Evolutionary conservation across 768 basidiomycete species (phyloP).

Genomic region (Zangia roseola): DNA sequence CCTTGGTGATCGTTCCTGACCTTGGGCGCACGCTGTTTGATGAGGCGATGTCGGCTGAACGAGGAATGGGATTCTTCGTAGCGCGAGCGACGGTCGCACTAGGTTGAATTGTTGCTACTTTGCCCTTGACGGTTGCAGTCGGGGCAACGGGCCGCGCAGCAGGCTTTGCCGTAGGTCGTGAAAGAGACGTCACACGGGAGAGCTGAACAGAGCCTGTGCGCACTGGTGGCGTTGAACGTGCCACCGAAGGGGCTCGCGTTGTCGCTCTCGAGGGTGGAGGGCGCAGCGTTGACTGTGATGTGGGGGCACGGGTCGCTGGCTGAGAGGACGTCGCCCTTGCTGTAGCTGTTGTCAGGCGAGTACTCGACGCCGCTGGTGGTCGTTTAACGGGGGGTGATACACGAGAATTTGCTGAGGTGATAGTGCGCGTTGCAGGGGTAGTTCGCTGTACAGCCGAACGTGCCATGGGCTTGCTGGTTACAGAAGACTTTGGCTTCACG

Average conservation of each 20-base stretch:
- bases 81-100: not conserved
- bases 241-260: conserved; percentile 17
- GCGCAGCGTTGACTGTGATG: conserved; percentile 21
- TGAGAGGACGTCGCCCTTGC: conserved; percentile 16
- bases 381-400: conserved; percentile 10
- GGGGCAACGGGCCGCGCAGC: conserved; percentile 5
- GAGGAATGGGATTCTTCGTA: not conserved
- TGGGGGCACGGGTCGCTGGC: conserved; percentile 23
- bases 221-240: conserved; percentile 18
- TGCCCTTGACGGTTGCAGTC: conserved; percentile 7
- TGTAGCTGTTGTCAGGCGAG: conserved; percentile 7
- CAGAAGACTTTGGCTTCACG: not conserved
- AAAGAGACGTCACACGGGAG: conserved; percentile 6
- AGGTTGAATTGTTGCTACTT: conserved; percentile 1
- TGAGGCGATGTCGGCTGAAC: not conserved
- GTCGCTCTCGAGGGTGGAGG: conserved; percentile 16
- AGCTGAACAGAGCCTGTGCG: conserved; percentile 3
- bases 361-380: conserved; percentile 2
- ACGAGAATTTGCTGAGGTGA: conserved; percentile 4
- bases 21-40: conserved; percentile 13
- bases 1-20: conserved; percentile 27
- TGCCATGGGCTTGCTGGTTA: not conserved
- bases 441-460: conserved; percentile 14
- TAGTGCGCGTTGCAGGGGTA: not conserved
- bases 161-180: conserved; percentile 11